A percentile compares a stretch with the other conserved stretches of the same genome.
phyloP scores from a whole-genome alignment of 192 early-diverging fungal genomes.

The Coemansia sp. region DNA sequence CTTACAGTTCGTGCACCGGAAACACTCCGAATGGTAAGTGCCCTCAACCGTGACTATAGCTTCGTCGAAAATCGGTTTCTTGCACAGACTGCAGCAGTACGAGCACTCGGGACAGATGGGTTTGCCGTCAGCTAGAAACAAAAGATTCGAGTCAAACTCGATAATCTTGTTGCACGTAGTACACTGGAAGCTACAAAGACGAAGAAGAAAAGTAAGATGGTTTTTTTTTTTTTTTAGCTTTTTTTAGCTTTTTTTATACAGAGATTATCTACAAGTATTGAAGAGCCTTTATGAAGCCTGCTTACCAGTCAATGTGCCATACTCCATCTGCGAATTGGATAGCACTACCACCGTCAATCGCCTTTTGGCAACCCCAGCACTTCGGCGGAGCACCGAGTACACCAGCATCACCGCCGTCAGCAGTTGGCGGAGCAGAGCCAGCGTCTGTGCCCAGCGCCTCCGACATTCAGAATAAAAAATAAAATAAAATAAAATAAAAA shows the following conservation, averaged over 20 bases:
- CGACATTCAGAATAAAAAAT: slow-evolving; percentile 12
- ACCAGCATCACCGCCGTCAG: slow-evolving; percentile 6
- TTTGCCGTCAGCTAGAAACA: slow-evolving; percentile 76
- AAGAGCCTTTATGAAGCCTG: not conserved
- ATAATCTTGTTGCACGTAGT: slow-evolving; percentile 73
- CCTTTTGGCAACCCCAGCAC: slow-evolving; percentile 69
- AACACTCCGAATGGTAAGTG: slow-evolving; percentile 80
- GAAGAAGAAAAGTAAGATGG: not conserved
- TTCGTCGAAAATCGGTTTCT: slow-evolving; percentile 73
- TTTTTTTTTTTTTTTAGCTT: not conserved
- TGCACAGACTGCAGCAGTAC: slow-evolving; percentile 74
- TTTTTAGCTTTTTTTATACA: not conserved
- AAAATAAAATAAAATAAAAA: no score
- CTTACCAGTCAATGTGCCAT: slow-evolving; percentile 82
- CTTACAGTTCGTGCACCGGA: slow-evolving; percentile 73
- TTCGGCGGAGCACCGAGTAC: slow-evolving; percentile 41
- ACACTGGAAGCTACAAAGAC: slow-evolving; percentile 65
- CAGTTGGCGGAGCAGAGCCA: slow-evolving; percentile 8
- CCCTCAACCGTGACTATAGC: slow-evolving; percentile 84
- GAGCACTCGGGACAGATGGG: slow-evolving; percentile 85
- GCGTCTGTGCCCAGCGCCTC: slow-evolving; percentile 13
- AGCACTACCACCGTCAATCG: slow-evolving; percentile 76
- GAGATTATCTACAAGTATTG: slow-evolving; percentile 5
- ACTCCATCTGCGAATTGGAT: slow-evolving; percentile 80
- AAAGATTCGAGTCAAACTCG: slow-evolving; percentile 74